Base-by-base conservation (phyloP, 768 basidiomycete genomes). In the Pisolithus microcarpus region DNA sequence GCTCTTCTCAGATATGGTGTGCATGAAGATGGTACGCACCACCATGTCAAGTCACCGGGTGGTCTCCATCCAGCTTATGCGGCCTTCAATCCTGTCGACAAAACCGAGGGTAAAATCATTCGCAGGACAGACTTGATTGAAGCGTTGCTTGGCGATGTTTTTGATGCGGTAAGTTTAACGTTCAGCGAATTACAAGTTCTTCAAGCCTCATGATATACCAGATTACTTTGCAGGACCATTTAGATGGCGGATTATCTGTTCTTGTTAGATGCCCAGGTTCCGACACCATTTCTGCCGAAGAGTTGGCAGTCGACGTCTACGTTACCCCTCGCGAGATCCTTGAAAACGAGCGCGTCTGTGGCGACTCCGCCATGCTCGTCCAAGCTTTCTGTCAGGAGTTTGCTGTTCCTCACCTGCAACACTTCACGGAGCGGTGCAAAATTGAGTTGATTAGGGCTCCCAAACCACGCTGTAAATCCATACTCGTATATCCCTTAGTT, bases 361-460 rank as follows among this genome's bases (percentile, higher is more conserved):
- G 42, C 10, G 40, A 50, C 18, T 5, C 43, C 2, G n/a, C 47
- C 13, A 42, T 48, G 9, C 31, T 53, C 13, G 38, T 50, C 18
- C 53, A 54, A 23, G 49, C 43, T 7, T 54, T 54, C 21, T 10
- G 43, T 31, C 49, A 54, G 39, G 53, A 54, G n/a, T 49, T 54
- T n/a, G 38, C 38, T 7, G 31, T 50, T 16, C 48, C 43, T 18
- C 49, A 54, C 43, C 18, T 50, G 18, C 44, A 30, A n/a, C 4
- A 11, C 36, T 54, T 50, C 30, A 34, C 31, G 9, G 24, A 34
- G 15, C 13, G 38, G n/a, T 54, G 49, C 38, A n/a, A 34, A 15
- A 38, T 54, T 28, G 53, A 54, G 26, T 36, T 13, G 7, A 37
- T 51, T 30, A 30, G 13, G 26, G 19, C 39, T 36, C 28, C 16